Percentiles rank a stretch among this genome's conserved stretches.
Evolutionary conservation across 2,329 filamentous ascomycete genomes (phyloP).

Genomic region (Fonsecaea pedrosoi): DNA sequence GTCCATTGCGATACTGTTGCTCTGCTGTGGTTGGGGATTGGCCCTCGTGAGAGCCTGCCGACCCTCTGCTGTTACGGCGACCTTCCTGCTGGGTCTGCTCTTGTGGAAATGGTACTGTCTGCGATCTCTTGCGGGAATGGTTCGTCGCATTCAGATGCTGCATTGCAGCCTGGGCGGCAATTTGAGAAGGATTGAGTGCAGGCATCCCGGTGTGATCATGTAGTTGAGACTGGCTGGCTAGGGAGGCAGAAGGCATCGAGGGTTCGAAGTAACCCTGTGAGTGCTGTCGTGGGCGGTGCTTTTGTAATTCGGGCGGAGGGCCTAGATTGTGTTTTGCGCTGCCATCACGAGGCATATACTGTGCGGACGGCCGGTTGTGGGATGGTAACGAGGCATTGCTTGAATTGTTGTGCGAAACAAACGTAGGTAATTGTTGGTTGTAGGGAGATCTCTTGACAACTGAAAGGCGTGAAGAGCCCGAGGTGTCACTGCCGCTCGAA

Average conservation of each 20-base stretch:
- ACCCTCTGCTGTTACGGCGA: constrained; percentile 46
- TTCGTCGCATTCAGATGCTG: constrained; percentile 55
- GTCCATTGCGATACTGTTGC: constrained; percentile 57
- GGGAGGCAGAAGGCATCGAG: constrained; percentile 62
- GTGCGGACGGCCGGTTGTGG: constrained; percentile 46
- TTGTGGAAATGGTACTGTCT: constrained; percentile 54
- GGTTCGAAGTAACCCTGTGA: constrained; percentile 74
- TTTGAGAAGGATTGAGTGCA: constrained; percentile 65
- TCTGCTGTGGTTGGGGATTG: constrained; percentile 39
- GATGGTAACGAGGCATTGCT: constrained; percentile 47
- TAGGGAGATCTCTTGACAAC: constrained; percentile 50
- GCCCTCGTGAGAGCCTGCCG: constrained; percentile 41
- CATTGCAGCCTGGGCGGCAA: constrained; percentile 72
- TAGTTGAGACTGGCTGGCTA: constrained; percentile 41
- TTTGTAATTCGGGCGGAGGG: constrained; percentile 46
- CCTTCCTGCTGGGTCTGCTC: constrained; percentile 44
- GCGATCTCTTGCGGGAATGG: constrained; percentile 61
- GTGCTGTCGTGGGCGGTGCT: constrained; percentile 58
- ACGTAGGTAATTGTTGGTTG: constrained; percentile 43
- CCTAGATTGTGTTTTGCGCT: constrained; percentile 42
- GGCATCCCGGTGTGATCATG: constrained; percentile 50
- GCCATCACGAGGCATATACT: constrained; percentile 50
- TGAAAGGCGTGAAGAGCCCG: constrained; percentile 53
- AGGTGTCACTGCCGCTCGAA: constrained; percentile 57
- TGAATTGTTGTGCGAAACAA: constrained; percentile 40